phyloP scores from a whole-genome alignment of 345 rosid genomes.

The Kandelia obovata region DNA sequence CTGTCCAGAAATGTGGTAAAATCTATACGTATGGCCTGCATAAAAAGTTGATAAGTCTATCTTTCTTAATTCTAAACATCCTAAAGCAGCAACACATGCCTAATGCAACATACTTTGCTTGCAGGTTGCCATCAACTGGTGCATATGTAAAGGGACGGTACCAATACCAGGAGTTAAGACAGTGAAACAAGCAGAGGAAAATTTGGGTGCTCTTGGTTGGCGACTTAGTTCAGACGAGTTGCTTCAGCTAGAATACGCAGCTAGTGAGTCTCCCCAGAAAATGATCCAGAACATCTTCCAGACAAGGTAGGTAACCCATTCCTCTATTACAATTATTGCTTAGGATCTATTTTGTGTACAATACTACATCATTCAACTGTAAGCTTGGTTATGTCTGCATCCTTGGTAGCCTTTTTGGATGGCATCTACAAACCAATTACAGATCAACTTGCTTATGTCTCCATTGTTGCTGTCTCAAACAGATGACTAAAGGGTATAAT shows the following conservation, averaged over 20 bases:
- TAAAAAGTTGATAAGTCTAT: background rate
- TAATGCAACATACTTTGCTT: background rate
- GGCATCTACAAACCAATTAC: no score
- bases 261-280: slow-evolving; percentile 53
- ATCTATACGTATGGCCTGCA: background rate
- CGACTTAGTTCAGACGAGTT: slow-evolving; percentile 57
- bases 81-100: background rate
- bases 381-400: no score
- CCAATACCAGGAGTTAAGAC: slow-evolving; percentile 90
- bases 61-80: background rate
- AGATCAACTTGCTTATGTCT: background rate
- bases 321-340: background rate
- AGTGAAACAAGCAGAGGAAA: slow-evolving; percentile 66
- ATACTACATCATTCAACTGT: no score
- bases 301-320: slow-evolving; percentile 38
- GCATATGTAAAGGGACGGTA: slow-evolving; percentile 77
- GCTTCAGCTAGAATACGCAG: slow-evolving; percentile 69
- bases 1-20: background rate
- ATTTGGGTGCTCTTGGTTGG: slow-evolving; percentile 87
- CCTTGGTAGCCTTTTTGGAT: no score
- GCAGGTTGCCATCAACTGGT: slow-evolving; percentile 93
- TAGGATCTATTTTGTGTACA: background rate
- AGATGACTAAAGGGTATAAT: slow-evolving; percentile 3
- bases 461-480: background rate
- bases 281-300: slow-evolving; percentile 92